These are phyloP conservation scores for Pichia norvegensis DNA, from an alignment of 1,139 yeast genomes.

Conservation along the genomic window DNA sequence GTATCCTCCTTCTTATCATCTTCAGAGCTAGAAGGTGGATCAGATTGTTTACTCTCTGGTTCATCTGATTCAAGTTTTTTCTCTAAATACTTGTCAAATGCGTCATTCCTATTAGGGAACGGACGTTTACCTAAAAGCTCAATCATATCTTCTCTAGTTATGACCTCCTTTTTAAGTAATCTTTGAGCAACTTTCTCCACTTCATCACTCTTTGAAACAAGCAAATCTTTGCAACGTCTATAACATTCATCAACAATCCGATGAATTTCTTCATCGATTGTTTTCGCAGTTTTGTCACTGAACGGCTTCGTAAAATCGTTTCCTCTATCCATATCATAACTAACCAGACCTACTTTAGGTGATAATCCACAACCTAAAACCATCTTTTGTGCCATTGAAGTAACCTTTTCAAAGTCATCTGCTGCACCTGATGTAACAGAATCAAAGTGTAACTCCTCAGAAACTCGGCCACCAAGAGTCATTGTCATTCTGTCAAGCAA, in stretches of 20 bases:
- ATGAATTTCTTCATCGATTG: conserved; percentile 79
- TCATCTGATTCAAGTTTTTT: conserved; percentile 10
- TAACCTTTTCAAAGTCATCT: conserved; percentile 95
- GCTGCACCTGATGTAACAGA: conserved; percentile 93
- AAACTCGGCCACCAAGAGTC: conserved; percentile 95
- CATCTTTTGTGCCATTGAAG: conserved; percentile 89
- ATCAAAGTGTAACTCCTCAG: conserved; percentile 84
- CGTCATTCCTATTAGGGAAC: conserved; percentile 76
- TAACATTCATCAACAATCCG: conserved; percentile 77
- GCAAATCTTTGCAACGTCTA: conserved; percentile 54
- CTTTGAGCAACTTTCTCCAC: conserved; percentile 85
- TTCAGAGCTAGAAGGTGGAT: no score
- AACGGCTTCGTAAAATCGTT: conserved; percentile 71
- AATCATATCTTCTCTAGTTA: conserved; percentile 78
- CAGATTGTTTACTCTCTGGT: neutral
- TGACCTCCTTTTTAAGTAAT: conserved; percentile 61
- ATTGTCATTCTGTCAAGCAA: conserved; percentile 85
- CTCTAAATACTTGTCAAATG: conserved; percentile 72
- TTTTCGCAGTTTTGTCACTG: conserved; percentile 75
- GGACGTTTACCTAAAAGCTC: conserved; percentile 67
- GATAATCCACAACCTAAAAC: conserved; percentile 92
- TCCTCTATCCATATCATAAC: conserved; percentile 36
- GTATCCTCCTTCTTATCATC: neutral
- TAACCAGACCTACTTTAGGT: conserved; percentile 69
- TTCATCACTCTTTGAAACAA: conserved; percentile 62